A percentile compares a stretch with the other conserved stretches of the same genome.
These are phyloP conservation scores for Serpula lacrymans DNA, from an alignment of 768 basidiomycete species.

Conservation along the genomic window DNA sequence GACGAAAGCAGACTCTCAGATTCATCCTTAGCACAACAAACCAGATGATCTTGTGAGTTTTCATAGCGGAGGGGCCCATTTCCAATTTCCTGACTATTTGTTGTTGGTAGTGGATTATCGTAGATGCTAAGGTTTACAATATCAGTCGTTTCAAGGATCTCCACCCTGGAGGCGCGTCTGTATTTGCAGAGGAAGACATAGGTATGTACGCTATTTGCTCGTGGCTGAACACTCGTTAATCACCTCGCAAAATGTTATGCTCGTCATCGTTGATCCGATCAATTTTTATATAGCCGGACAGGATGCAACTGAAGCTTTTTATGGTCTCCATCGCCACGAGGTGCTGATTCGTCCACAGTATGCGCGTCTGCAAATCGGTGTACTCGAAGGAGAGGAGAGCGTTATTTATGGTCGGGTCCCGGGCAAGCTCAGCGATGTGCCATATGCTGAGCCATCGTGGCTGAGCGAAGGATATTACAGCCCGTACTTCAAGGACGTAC, in stretches of 20 bases:
- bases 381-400: slow-evolving; percentile 55
- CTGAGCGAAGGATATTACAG: slow-evolving; percentile 59
- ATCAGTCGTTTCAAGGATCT: slow-evolving; percentile 72
- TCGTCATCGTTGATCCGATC: slow-evolving; percentile 1
- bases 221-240: too few relatives aligned
- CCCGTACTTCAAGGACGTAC: slow-evolving; percentile 73
- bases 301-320: slow-evolving; percentile 79
- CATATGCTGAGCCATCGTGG: slow-evolving; percentile 82
- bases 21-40: slow-evolving; percentile 69
- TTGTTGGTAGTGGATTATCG: slow-evolving; percentile 67
- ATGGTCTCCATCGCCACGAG: slow-evolving; percentile 71
- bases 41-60: slow-evolving; percentile 62
- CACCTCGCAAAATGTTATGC: neutral
- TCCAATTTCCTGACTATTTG: neutral
- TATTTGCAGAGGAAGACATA: slow-evolving; percentile 71
- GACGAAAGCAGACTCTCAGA: too few relatives aligned
- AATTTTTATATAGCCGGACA: slow-evolving; percentile 50
- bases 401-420: slow-evolving; percentile 41
- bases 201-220: slow-evolving; percentile 42
- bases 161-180: slow-evolving; percentile 79
- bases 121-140: slow-evolving; percentile 83
- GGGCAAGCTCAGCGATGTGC: slow-evolving; percentile 63
- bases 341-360: slow-evolving; percentile 68
- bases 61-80: neutral
- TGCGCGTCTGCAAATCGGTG: slow-evolving; percentile 59